Percentiles rank a stretch among this genome's conserved stretches.
Conservation (phyloP, 2,329 filamentous ascomycete species). For the Pseudofabraea citricarpa region DNA sequence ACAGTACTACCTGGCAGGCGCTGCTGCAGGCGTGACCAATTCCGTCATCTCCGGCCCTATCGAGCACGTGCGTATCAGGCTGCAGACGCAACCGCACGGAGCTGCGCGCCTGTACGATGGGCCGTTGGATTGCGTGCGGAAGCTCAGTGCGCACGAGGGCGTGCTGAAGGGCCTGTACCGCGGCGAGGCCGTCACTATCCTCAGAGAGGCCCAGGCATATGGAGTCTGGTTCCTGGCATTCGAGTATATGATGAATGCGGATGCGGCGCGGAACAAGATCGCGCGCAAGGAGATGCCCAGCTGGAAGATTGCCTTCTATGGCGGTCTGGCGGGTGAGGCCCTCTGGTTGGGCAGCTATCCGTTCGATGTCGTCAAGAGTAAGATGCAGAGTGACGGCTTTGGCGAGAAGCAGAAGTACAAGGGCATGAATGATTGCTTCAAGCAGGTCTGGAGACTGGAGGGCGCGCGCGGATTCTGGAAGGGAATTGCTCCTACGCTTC, state of each 20-base stretch:
- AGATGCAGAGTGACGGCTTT: slow-evolving; percentile 98
- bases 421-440: slow-evolving; percentile 86
- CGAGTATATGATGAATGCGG: slow-evolving; percentile 92
- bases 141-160: slow-evolving; percentile 66
- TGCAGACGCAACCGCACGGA: slow-evolving; percentile 95
- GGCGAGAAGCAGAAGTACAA: slow-evolving; percentile 65
- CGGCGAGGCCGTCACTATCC: slow-evolving; percentile 77
- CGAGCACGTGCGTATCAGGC: slow-evolving; percentile 91
- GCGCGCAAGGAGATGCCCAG: slow-evolving; percentile 73
- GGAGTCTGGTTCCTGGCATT: slow-evolving; percentile 93
- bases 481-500: slow-evolving; percentile 81
- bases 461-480: slow-evolving; percentile 88
- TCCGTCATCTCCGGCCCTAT: slow-evolving; percentile 84
- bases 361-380: slow-evolving; percentile 97
- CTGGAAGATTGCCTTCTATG: slow-evolving; percentile 86
- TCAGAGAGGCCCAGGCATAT: slow-evolving; percentile 91
- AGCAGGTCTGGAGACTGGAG: slow-evolving; percentile 72
- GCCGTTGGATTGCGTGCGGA: slow-evolving; percentile 84
- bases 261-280: slow-evolving; percentile 72
- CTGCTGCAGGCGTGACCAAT: slow-evolving; percentile 90
- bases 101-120: slow-evolving; percentile 72
- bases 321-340: slow-evolving; percentile 87
- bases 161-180: slow-evolving; percentile 75
- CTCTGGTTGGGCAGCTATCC: slow-evolving; percentile 94
- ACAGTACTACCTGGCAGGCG: slow-evolving; percentile 87